Base-by-base conservation (phyloP, 345 rosid genomes). In the Eucalyptus viminalis region DNA sequence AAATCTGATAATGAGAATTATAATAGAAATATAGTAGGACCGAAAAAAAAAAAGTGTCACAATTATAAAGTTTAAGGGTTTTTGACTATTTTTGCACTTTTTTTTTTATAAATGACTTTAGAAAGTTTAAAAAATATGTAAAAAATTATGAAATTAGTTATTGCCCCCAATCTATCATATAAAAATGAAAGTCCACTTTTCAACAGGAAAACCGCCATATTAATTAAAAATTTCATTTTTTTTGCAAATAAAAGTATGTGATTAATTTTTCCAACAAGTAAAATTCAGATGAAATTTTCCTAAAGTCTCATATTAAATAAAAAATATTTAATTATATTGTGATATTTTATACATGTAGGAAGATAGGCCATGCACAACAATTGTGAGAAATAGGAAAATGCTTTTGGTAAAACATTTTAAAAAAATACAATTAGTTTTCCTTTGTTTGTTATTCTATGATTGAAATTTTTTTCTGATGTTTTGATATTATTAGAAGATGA, bases 11-110 rank as follows among this genome's bases (percentile, higher is more conserved):
- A 51, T 51, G 21, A 16, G 21, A 51, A 0, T 16, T 51, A 51
- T 4, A 51, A 0, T 51, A 3, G 0, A 3, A 3, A 8, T 16
- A 51, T 16, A 16, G 0, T 16, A 51, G 0, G 8, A 51, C 1
- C 0, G 19, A 51, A 16, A 50, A 16, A 50, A 49, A 50, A 50
- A 50, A 50, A 50, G 54, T 51, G 2, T 51, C 21, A 16, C 2
- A 0, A 1, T 51, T 51, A 16, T 51, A 54, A 2, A 54, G 25
- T 54, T 54, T 54, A 0, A 54, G 25, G 25, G 24, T 54, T 54
- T 54, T 21, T 54, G 4, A 21, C 0, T 21, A 54, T 8, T 54
- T 54, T 8, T 21, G 21, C 11, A 21, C 25, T 8, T 54, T 21
- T 1, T 56, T 19, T 56, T 25, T 58, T 6, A 27, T 12, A 12